Percentiles rank a stretch among this genome's conserved stretches.
These are phyloP conservation scores for Cynara cardunculus DNA, from an alignment of 129 eudicot species.

Conservation along the genomic window DNA sequence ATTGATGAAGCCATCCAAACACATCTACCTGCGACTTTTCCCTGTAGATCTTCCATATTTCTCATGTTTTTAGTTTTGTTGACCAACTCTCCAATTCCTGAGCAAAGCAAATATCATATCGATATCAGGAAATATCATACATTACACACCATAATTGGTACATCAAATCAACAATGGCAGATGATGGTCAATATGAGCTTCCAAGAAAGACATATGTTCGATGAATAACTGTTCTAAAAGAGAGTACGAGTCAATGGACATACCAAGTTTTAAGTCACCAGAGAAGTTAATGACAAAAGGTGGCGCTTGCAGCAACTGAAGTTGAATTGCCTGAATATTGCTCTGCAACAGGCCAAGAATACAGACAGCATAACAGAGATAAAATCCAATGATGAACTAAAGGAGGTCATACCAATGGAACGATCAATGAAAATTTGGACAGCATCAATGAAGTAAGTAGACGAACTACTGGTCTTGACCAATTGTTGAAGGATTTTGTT, in stretches of 20 bases:
- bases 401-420: slow-evolving; percentile 67
- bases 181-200: slow-evolving; percentile 7
- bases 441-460: slow-evolving; percentile 62
- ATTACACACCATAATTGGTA: neutral
- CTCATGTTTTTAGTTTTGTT: slow-evolving; percentile 14
- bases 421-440: slow-evolving; percentile 79
- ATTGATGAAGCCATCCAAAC: slow-evolving; percentile 99
- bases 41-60: slow-evolving; percentile 41
- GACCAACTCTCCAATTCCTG: slow-evolving; percentile 53
- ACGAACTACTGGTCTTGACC: slow-evolving; percentile 61
- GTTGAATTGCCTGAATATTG: slow-evolving; percentile 69
- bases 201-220: neutral
- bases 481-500: slow-evolving; percentile 48
- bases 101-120: slow-evolving; percentile 1
- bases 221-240: neutral
- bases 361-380: slow-evolving; percentile 5
- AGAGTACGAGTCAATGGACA: neutral
- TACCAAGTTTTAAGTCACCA: slow-evolving; percentile 88
- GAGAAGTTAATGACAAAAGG: slow-evolving; percentile 57
- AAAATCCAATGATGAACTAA: neutral
- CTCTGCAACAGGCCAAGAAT: slow-evolving; percentile 38
- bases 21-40: slow-evolving; percentile 47
- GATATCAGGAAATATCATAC: neutral
- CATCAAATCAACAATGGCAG: neutral
- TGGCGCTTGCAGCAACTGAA: slow-evolving; percentile 90